Percentiles rank a stretch among this genome's conserved stretches.
phyloP scores from a whole-genome alignment of 2,329 filamentous ascomycete species.

The Hypoxylon sp. region DNA sequence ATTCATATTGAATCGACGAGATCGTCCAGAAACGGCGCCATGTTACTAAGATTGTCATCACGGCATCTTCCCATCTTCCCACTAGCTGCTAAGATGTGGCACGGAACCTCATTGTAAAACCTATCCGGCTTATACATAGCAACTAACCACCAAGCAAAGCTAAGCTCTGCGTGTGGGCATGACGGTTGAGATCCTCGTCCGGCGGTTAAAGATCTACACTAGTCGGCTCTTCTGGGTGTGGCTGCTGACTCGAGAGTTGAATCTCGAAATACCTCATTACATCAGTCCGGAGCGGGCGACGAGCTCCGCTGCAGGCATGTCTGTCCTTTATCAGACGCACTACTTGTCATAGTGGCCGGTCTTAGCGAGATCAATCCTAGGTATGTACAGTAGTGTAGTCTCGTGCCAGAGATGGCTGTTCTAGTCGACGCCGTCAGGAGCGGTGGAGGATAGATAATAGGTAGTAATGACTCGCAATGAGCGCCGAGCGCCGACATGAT shows the following conservation, averaged over 20 bases:
- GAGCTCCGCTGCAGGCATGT: constrained; percentile 25
- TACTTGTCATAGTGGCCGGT: constrained; percentile 3
- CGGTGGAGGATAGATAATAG: constrained; percentile 12
- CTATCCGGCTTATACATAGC: constrained; percentile 19
- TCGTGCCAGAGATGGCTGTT: constrained; percentile 25
- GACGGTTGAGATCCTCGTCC: constrained; percentile 19
- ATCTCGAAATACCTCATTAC: constrained; percentile 38
- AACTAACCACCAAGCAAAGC: constrained; percentile 10
- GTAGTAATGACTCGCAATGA: constrained; percentile 29
- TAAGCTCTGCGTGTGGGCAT: constrained; percentile 16
- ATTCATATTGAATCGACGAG: constrained; percentile 18
- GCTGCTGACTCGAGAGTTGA: constrained; percentile 34
- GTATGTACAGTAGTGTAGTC: too few relatives aligned
- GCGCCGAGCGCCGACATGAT: constrained; percentile 34
- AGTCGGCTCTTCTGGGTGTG: constrained; percentile 31
- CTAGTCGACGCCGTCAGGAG: constrained; percentile 10
- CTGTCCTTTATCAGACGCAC: constrained; percentile 12
- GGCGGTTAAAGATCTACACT: constrained; percentile 33
- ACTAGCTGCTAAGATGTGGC: constrained; percentile 20
- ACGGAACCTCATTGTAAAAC: constrained; percentile 29
- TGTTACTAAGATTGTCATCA: constrained; percentile 36
- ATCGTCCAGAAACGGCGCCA: constrained; percentile 30
- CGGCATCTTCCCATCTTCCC: constrained; percentile 22
- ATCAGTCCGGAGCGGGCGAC: constrained; percentile 35
- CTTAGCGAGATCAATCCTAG: constrained; percentile 19